These are phyloP conservation scores for Chenopodium suecicum DNA, from an alignment of 148 eudicot species.

Conservation along the genomic window DNA sequence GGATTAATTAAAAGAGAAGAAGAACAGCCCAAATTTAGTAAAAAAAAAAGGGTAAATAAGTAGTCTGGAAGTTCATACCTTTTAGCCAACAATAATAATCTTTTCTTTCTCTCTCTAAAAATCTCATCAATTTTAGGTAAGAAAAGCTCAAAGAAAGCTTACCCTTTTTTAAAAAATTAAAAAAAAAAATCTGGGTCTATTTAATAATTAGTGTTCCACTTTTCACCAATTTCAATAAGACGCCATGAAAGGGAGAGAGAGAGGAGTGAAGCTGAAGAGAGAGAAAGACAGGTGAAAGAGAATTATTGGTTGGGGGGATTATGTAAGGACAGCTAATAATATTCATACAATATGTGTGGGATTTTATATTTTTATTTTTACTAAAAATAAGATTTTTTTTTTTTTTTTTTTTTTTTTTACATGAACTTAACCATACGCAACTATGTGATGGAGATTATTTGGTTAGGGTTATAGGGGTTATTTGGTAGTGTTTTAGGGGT, in stretches of 20 bases:
- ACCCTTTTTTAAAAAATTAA: background rate
- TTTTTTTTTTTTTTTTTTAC: no score
- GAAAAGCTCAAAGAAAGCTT: slow-evolving; percentile 18
- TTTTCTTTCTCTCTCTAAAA: slow-evolving; percentile 12
- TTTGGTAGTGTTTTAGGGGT: no score
- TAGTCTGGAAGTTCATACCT: slow-evolving; percentile 17
- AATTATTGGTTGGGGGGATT: slow-evolving; percentile 20
- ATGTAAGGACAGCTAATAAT: background rate
- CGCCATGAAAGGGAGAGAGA: slow-evolving; percentile 7
- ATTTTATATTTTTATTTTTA: background rate
- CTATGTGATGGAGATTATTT: no score
- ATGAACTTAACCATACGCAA: no score
- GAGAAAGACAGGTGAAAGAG: slow-evolving; percentile 7
- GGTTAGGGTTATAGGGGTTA: no score
- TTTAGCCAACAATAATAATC: background rate
- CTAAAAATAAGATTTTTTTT: no score
- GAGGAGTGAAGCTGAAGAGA: no score
- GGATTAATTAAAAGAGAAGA: no score
- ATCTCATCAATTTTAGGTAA: slow-evolving; percentile 5
- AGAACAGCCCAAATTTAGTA: background rate
- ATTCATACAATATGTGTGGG: slow-evolving; percentile 20
- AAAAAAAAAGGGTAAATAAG: background rate
- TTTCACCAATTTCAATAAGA: slow-evolving; percentile 15
- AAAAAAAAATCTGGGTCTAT: background rate
- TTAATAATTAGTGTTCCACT: background rate